Base-by-base conservation (phyloP, 306 rosid species). In the Vigna trinervia region DNA sequence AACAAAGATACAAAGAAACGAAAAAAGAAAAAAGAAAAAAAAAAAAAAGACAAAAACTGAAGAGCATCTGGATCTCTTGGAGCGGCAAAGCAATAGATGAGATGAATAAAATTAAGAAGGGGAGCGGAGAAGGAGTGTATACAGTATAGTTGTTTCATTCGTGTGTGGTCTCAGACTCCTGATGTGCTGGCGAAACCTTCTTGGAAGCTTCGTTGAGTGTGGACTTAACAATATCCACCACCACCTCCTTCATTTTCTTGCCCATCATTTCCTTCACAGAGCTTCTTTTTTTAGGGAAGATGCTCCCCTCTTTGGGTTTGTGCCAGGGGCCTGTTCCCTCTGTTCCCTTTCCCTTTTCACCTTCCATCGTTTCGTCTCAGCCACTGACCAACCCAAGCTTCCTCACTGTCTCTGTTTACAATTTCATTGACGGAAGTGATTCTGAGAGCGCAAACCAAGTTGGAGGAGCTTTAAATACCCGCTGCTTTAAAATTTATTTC, bases 261-360 rank as follows among this genome's bases (percentile, higher is more conserved):
- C 57, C 71, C 12, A 85, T 79, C 88, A 51, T 79, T n/a, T 5
- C 1, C 71, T 85, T 82, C 34, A 82, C 86, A 0, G 79, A 64
- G 8, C 17, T 26, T 61, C 73, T 71, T 65, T 76, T 26, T 2
- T 69, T 51, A 6, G 88, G 88, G 34, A 82, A 69, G 2, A 79
- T 71, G 19, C 84, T 77, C 10, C 86, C 82, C 13, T 58, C 39
- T 54, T 77, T 81, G 59, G 79, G 50, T 41, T 68, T 85, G 19
- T 78, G 58, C 77, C 71, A 73, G 4, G 47, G 0, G 78, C 36
- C 54, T 65, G 30, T 69, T 71, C 64, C 6, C 41, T 71, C 85
- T 36, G 26, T 12, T 5, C 38, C 71, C 26, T 1, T 51, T 45
- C 36, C 38, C 23, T 63, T 58, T 67, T 76, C 80, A 46, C 17